Conservation (phyloP, 2,329 filamentous ascomycete species). For the Xylariomycetidae sp. region DNA sequence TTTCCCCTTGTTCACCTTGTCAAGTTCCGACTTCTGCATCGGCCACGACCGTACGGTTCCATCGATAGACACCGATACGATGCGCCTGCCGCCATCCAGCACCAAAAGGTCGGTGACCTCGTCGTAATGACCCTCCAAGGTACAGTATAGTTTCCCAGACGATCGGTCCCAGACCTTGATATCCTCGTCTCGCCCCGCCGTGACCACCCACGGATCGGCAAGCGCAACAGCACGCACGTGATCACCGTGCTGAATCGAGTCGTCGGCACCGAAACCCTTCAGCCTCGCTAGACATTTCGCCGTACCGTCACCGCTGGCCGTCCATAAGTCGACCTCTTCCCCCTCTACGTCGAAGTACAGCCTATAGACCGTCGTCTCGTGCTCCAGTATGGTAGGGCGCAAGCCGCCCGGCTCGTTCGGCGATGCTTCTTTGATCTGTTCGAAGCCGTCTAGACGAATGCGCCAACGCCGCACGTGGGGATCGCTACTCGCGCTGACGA, state of each 20-base stretch:
- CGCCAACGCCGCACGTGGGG: slow-evolving; percentile 76
- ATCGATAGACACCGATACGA: slow-evolving; percentile 86
- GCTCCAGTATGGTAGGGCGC: slow-evolving; percentile 61
- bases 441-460: slow-evolving; percentile 47
- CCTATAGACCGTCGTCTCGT: slow-evolving; percentile 88
- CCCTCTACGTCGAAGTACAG: slow-evolving; percentile 63
- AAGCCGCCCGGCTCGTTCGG: slow-evolving; percentile 34
- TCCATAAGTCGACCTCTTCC: slow-evolving; percentile 76
- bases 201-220: slow-evolving; percentile 73
- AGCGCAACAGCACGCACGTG: slow-evolving; percentile 82
- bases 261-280: slow-evolving; percentile 65
- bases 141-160: slow-evolving; percentile 68
- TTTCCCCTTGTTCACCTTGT: slow-evolving; percentile 43
- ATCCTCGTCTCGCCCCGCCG: slow-evolving; percentile 86
- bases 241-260: slow-evolving; percentile 74
- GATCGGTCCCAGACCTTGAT: slow-evolving; percentile 82
- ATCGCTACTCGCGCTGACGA: slow-evolving; percentile 80
- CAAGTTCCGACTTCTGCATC: slow-evolving; percentile 56
- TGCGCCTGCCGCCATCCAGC: slow-evolving; percentile 42
- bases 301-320: slow-evolving; percentile 85
- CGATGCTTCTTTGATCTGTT: slow-evolving; percentile 49
- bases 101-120: slow-evolving; percentile 81
- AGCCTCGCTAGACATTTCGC: slow-evolving; percentile 72
- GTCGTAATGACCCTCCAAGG: slow-evolving; percentile 81
- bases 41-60: slow-evolving; percentile 84